A percentile compares a stretch with the other conserved stretches of the same genome.
These are phyloP conservation scores for Pseudogymnoascus sp. DNA, from an alignment of 2,329 filamentous ascomycete species.

Conservation along the genomic window DNA sequence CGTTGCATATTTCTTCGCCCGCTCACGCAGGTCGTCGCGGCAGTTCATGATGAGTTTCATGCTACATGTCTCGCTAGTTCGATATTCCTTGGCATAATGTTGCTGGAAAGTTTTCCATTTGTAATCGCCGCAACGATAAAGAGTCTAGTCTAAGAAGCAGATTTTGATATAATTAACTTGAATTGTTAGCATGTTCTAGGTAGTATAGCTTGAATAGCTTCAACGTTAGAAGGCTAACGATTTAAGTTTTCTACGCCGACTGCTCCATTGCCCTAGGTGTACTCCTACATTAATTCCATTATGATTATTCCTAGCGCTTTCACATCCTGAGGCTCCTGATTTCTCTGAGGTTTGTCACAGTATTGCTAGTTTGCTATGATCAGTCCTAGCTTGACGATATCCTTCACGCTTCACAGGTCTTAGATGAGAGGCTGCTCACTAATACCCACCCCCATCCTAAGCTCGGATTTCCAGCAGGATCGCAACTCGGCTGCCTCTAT, in stretches of 20 bases:
- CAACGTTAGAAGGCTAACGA: constrained; percentile 21
- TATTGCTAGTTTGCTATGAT: constrained; percentile 9
- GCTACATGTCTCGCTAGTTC: too few species aligned
- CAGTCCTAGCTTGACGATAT: constrained; percentile 22
- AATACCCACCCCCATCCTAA: background rate
- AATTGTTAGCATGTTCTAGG: too few species aligned
- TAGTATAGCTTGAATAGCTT: too few species aligned
- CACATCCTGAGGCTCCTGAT: constrained; percentile 8
- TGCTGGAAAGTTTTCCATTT: too few species aligned
- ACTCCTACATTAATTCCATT: constrained; percentile 32
- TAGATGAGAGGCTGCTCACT: background rate
- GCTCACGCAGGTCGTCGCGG: constrained; percentile 39
- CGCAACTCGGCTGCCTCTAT: constrained; percentile 9
- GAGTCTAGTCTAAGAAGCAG: too few species aligned
- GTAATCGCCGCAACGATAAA: too few species aligned
- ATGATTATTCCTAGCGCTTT: constrained; percentile 24
- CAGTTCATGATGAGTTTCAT: constrained; percentile 50
- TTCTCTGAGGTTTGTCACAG: too few species aligned
- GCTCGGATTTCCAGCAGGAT: background rate
- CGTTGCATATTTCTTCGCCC: too few species aligned
- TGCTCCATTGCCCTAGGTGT: constrained; percentile 29
- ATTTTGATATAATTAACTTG: too few species aligned
- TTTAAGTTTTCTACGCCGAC: constrained; percentile 29
- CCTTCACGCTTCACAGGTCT: constrained; percentile 12
- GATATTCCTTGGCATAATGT: too few species aligned